phyloP scores from a whole-genome alignment of 2,329 filamentous ascomycete species.

The Pyrenochaeta sp. region DNA sequence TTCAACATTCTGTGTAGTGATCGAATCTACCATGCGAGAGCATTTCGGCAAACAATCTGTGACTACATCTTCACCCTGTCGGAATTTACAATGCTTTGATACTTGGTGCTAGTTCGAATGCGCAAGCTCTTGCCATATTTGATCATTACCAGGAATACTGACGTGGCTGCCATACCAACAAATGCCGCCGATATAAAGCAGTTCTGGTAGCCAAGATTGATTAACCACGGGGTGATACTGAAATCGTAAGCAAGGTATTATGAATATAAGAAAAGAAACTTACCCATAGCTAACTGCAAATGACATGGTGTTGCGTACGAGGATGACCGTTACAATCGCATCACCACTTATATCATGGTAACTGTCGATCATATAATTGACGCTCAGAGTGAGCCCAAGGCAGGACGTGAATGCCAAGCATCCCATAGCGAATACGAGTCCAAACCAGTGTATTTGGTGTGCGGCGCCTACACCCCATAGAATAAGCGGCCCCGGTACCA shows the following conservation, averaged over 20 bases:
- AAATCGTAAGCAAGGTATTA: not conserved
- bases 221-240: slow-evolving; percentile 55
- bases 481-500: slow-evolving; percentile 56
- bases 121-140: slow-evolving; percentile 58
- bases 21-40: too few relatives aligned
- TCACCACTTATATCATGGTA: slow-evolving; percentile 60
- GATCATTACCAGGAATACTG: slow-evolving; percentile 55
- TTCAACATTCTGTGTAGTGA: too few relatives aligned
- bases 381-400: slow-evolving; percentile 54
- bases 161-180: slow-evolving; percentile 52
- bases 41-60: too few relatives aligned
- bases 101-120: slow-evolving; percentile 33
- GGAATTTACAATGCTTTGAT: slow-evolving; percentile 42
- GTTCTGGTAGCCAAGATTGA: slow-evolving; percentile 53
- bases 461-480: slow-evolving; percentile 63
- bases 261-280: slow-evolving; percentile 6
- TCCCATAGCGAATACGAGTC: slow-evolving; percentile 59
- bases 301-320: slow-evolving; percentile 60
- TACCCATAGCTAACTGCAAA: slow-evolving; percentile 61
- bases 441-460: slow-evolving; percentile 60
- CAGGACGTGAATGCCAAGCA: slow-evolving; percentile 30
- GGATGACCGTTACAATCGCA: slow-evolving; percentile 60
- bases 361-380: slow-evolving; percentile 59
- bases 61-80: slow-evolving; percentile 11
- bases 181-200: slow-evolving; percentile 56